Conservation (phyloP, 139 green algal genomes). For the Ettlia oleoabundans region DNA sequence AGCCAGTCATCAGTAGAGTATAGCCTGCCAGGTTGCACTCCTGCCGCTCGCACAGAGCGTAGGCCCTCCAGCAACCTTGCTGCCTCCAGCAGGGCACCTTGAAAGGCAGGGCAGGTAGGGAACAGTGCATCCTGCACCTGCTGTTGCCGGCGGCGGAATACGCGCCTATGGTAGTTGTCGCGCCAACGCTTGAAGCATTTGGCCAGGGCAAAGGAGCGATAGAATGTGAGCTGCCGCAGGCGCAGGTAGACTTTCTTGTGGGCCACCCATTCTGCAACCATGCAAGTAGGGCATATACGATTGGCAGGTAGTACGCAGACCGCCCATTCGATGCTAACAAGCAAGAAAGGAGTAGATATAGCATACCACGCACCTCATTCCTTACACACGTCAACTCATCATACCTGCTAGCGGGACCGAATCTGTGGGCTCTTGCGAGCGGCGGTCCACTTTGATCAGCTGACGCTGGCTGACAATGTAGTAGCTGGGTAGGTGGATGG, state of each 20-base stretch:
- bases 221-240: slow-evolving; percentile 22
- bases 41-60: background rate
- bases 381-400: too few relatives aligned
- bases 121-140: background rate
- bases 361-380: too few relatives aligned
- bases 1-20: slow-evolving; percentile 6
- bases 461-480: slow-evolving; percentile 10
- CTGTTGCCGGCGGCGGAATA: background rate
- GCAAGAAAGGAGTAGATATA: too few relatives aligned
- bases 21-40: background rate
- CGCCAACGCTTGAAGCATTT: slow-evolving; percentile 3
- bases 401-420: background rate
- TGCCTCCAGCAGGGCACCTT: background rate
- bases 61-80: background rate
- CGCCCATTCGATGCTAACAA: too few relatives aligned
- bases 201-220: background rate
- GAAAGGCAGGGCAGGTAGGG: background rate
- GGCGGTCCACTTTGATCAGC: slow-evolving; percentile 9
- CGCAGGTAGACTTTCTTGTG: slow-evolving; percentile 4
- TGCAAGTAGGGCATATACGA: background rate
- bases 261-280: background rate
- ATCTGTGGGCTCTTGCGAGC: slow-evolving; percentile 8
- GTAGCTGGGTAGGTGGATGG: background rate
- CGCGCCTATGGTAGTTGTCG: background rate
- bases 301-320: background rate